phyloP scores from a whole-genome alignment of 257 asterid species.

The Fraxinus americana region DNA sequence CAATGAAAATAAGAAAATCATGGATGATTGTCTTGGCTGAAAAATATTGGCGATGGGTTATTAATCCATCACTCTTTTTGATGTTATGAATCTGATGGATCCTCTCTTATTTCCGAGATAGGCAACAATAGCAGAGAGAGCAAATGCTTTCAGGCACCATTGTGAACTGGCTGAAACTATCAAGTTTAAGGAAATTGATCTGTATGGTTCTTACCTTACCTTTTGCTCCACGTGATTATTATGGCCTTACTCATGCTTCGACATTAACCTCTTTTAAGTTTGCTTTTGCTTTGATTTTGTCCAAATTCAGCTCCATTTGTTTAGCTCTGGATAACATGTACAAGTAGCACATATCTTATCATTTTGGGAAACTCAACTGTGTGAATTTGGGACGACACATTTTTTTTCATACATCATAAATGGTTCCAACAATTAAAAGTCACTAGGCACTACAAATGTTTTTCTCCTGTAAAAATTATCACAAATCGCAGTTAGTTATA shows the following conservation, averaged over 20 bases:
- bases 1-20: not conserved
- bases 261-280: not conserved
- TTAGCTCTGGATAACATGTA: not conserved
- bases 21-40: not conserved
- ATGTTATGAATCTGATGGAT: conserved; percentile 16
- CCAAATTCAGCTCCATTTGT: not conserved
- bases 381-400: not conserved
- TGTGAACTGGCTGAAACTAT: conserved; percentile 86
- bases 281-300: not conserved
- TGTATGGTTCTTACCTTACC: conserved; percentile 55
- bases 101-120: conserved; percentile 39
- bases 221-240: conserved; percentile 17
- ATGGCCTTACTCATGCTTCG: conserved; percentile 8
- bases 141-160: conserved; percentile 85
- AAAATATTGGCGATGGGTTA: no score
- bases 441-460: no score
- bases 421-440: not conserved
- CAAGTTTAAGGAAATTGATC: conserved; percentile 95
- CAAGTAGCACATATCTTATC: not conserved
- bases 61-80: not conserved
- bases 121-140: conserved; percentile 90
- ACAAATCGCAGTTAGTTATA: not conserved
- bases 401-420: no score
- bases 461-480: not conserved
- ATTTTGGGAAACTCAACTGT: not conserved